Base-by-base conservation (phyloP, 2,329 filamentous ascomycete genomes). In the Hypoxylon sp. region DNA sequence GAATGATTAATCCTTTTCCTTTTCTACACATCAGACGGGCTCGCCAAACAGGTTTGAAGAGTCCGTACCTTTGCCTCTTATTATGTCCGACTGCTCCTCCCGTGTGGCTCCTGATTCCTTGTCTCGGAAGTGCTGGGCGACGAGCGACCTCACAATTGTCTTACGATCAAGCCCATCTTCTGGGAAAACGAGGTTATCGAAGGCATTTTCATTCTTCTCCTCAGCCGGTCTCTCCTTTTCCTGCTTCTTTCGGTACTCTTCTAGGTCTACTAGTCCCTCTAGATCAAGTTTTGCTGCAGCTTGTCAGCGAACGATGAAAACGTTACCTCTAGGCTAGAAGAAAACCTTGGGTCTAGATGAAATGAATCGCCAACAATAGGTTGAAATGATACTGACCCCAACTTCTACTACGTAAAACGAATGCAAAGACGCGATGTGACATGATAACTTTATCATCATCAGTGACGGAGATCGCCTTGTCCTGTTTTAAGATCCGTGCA, bases 381-480 rank as follows among this genome's bases (percentile, higher is more conserved):
- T 9, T 31, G 29, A 66, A 3, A 73, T 17, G 17, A 35, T 11
- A 69, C 76, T 63, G 54, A 78, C 78, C 75, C 80, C 78, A 81
- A 69, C 74, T 79, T 0, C 79, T 71, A 26, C 63, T 78, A 1
- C 79, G 73, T 1, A 81, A 59, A 0, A 79, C 69, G 29, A 79
- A 81, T 0, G 74, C 79, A 63, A 78, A 79, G 0, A 80, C 78
- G 0, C 77, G 69, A n/a, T 76, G 73, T 0, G 74, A 71, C 74
- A 81, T 79, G 31, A 81, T 75, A 17, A 44, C 35, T 29, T 50
- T 50, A 13, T 59, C 55, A 8, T 59, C 44, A 13, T 59, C 46
- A 2, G 31, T 29, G 2, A 50, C 24, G 2, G 9, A 2, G 4
- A 13, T 48, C 2, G 17, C 13, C 6, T 13, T 59, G 29, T 39